Base-by-base conservation (phyloP, 2,329 filamentous ascomycete species). In the Exophiala dermatitidis region DNA sequence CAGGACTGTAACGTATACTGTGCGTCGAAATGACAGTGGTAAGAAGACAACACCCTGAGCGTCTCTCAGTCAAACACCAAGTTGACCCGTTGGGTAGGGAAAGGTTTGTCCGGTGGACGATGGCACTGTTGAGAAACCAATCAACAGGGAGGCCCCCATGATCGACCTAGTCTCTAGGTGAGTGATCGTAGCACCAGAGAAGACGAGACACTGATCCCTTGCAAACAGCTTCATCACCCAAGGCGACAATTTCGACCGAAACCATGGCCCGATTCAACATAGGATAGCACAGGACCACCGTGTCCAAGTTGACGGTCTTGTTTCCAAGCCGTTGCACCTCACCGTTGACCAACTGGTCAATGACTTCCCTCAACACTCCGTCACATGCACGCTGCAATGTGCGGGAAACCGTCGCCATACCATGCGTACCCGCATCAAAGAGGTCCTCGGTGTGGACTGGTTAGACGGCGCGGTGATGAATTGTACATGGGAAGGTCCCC, bases 371-470 rank as follows among this genome's bases (percentile, higher is more conserved):
- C 80, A 82, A 59, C 74, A 81, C 61, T 72, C 69, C 53, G 75
- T 83, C 8, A 69, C 76, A n/a, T 79, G 77, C 56, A 76, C 77
- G 1, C 68, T 83, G 1, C 78, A 81, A 68, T 83, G 80, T 59
- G 79, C 80, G 2, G 80, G 80, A 19, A 83, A 82, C 60, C 69
- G 80, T 5, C 73, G 80, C 7, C 79, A 82, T 62, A 79, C 77
- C 1, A 82, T 82, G 79, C 76, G 79, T 29, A 82, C 77, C 1
- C 69, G 74, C 57, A 66, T 81, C 29, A 80, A 79, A 61, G 79
- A 82, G 64, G 79, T 82, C 3, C 68, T 73, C 33, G 80, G 80
- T 0, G 75, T 83, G 40, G 78, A 83, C 61, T 83, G 80, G 80
- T 72, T 73, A 36, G 79, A 82, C 59, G 79, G 74, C 37, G 80